Evolutionary conservation across 164 flowering plant species (phyloP).

Genomic region (Magnolia sinica): DNA sequence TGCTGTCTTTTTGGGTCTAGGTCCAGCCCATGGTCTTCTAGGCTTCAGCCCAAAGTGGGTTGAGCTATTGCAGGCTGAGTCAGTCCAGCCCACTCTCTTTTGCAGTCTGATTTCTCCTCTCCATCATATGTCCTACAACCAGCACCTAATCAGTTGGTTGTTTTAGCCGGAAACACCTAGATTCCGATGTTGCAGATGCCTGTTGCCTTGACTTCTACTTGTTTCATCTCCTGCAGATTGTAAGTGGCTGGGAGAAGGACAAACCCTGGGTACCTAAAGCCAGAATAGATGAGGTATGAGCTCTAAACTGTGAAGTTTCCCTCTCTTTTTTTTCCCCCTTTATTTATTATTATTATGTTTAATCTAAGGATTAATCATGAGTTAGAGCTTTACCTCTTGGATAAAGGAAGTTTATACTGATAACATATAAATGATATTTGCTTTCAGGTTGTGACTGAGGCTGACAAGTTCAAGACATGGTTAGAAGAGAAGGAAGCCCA

Average conservation of each 20-base stretch:
- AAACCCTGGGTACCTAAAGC: slow-evolving; percentile 87
- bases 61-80: too few relatives aligned
- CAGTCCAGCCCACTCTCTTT: too few relatives aligned
- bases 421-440: background rate
- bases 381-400: background rate
- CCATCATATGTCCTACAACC: background rate
- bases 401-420: background rate
- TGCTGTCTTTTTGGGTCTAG: too few relatives aligned
- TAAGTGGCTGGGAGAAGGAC: slow-evolving; percentile 66
- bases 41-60: too few relatives aligned
- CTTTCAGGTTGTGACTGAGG: slow-evolving; percentile 58
- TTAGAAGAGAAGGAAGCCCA: slow-evolving; percentile 75
- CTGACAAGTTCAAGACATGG: slow-evolving; percentile 71
- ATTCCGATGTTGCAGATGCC: background rate
- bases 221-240: slow-evolving; percentile 41
- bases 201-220: background rate
- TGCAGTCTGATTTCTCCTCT: background rate
- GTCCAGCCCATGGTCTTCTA: too few relatives aligned
- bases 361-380: background rate
- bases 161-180: background rate
- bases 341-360: background rate
- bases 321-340: background rate
- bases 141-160: background rate
- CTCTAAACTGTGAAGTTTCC: background rate
- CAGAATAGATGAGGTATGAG: slow-evolving; percentile 70